Conservation (phyloP, 148 eudicot genomes). For the Simmondsia chinensis region DNA sequence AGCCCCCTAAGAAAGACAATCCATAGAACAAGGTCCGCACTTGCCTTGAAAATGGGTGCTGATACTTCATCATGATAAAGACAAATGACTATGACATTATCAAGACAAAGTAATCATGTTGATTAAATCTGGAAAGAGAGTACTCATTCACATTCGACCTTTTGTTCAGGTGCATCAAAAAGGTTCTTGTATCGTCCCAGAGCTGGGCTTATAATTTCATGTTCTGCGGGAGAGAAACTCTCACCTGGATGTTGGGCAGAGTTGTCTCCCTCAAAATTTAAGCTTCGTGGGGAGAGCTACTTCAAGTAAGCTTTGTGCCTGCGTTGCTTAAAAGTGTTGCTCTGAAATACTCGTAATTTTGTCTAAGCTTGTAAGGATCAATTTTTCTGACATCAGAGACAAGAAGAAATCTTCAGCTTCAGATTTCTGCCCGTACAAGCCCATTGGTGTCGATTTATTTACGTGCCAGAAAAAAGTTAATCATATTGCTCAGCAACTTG, state of each 20-base stretch:
- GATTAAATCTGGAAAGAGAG: no score
- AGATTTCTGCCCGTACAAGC: slow-evolving; percentile 38
- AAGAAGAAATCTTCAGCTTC: slow-evolving; percentile 64
- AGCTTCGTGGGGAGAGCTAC: slow-evolving; percentile 51
- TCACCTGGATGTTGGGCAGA: slow-evolving; percentile 56
- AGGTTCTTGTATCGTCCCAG: slow-evolving; percentile 44
- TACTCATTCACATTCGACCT: no score
- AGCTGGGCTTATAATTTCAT: slow-evolving; percentile 58
- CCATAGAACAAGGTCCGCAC: no score
- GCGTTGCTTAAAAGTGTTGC: no score
- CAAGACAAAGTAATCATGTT: no score
- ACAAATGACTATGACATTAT: no score
- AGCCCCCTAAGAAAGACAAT: no score
- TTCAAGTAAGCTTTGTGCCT: slow-evolving; percentile 58
- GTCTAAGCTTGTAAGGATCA: not conserved
- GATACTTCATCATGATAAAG: no score
- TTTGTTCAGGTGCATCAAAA: slow-evolving; percentile 42
- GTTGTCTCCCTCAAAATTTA: slow-evolving; percentile 57
- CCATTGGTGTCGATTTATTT: slow-evolving; percentile 77
- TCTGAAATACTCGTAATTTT: no score
- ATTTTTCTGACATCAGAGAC: slow-evolving; percentile 38
- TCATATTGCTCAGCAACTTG: slow-evolving; percentile 82
- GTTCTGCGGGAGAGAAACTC: slow-evolving; percentile 41
- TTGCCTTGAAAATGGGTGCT: no score
- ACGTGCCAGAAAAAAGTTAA: slow-evolving; percentile 49